phyloP scores from a whole-genome alignment of 352 stramenopile species.

The Globisporangium barbulae region DNA sequence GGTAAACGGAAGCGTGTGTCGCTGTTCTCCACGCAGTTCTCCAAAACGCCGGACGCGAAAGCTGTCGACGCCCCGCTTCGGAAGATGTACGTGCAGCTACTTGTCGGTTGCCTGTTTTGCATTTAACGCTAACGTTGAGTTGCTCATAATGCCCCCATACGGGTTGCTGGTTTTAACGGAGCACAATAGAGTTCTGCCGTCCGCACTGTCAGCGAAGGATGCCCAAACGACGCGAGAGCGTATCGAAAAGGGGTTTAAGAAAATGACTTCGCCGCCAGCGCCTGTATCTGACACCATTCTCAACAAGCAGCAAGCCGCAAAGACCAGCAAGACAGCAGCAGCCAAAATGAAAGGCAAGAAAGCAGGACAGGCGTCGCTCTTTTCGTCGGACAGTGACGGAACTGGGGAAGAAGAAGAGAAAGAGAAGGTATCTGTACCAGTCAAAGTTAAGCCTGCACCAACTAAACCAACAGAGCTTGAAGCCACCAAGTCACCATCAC shows the following conservation, averaged over 20 bases:
- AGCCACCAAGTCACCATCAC: not conserved
- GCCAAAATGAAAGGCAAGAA: not conserved
- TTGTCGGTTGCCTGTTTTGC: not conserved
- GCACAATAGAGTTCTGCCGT: constrained; percentile 19
- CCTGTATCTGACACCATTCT: no score
- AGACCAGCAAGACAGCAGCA: not conserved
- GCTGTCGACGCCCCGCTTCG: not conserved
- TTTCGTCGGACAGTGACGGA: constrained; percentile 14
- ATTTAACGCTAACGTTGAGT: no score
- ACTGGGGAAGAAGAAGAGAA: not conserved
- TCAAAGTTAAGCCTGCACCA: not conserved
- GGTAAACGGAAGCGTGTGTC: constrained; percentile 15
- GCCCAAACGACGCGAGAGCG: constrained; percentile 28
- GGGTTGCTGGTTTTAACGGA: not conserved
- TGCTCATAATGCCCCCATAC: not conserved
- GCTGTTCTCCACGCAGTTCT: constrained; percentile 6
- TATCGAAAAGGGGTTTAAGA: constrained; percentile 39
- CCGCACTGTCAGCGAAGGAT: constrained; percentile 33
- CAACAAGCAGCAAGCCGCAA: not conserved
- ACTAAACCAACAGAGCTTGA: not conserved
- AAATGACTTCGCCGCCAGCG: not conserved
- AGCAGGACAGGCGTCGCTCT: constrained; percentile 3
- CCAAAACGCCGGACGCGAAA: constrained; percentile 16
- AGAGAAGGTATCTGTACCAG: not conserved
- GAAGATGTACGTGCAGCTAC: constrained; percentile 9